A percentile compares a stretch with the other conserved stretches of the same genome.
These are phyloP conservation scores for Metrosideros polymorpha DNA, from an alignment of 441 rosid species.

Conservation along the genomic window DNA sequence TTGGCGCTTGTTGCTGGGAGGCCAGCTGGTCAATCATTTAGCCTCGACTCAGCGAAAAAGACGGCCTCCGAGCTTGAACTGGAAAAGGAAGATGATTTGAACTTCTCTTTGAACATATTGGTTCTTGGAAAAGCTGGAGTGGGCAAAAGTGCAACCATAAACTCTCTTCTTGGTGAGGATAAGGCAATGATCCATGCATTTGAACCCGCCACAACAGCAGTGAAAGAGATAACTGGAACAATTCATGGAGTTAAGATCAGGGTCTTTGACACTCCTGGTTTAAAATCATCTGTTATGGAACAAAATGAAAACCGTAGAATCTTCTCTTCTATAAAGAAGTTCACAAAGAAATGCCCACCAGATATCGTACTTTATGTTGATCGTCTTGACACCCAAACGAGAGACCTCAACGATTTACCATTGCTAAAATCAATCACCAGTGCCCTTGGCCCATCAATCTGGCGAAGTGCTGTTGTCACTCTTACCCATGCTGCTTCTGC, in stretches of 20 bases:
- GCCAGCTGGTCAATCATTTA: conserved; percentile 56
- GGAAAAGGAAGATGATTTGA: conserved; percentile 48
- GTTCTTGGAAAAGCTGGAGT: conserved; percentile 94
- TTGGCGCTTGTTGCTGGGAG: conserved; percentile 70
- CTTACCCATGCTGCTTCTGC: conserved; percentile 95
- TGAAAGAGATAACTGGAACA: conserved; percentile 55
- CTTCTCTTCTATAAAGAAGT: conserved; percentile 54
- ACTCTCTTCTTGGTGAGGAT: conserved; percentile 76
- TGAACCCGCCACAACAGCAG: conserved; percentile 57
- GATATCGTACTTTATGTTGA: conserved; percentile 89
- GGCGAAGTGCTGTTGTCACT: conserved; percentile 77
- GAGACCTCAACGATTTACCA: conserved; percentile 80
- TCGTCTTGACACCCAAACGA: conserved; percentile 68
- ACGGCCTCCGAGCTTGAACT: conserved; percentile 66
- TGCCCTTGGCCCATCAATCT: conserved; percentile 63
- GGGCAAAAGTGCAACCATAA: conserved; percentile 89
- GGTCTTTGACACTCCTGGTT: conserved; percentile 78
- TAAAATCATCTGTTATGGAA: conserved; percentile 69
- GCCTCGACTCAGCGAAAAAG: conserved; percentile 73
- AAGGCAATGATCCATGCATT: conserved; percentile 61
- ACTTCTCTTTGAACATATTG: conserved; percentile 63
- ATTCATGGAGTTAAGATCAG: conserved; percentile 67
- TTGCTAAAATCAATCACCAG: conserved; percentile 56
- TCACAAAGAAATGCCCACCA: conserved; percentile 63
- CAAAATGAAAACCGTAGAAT: conserved; percentile 58